Percentiles rank a stretch among this genome's conserved stretches.
phyloP scores from a whole-genome alignment of 2,329 filamentous ascomycete genomes.

The Penicillium sp. region DNA sequence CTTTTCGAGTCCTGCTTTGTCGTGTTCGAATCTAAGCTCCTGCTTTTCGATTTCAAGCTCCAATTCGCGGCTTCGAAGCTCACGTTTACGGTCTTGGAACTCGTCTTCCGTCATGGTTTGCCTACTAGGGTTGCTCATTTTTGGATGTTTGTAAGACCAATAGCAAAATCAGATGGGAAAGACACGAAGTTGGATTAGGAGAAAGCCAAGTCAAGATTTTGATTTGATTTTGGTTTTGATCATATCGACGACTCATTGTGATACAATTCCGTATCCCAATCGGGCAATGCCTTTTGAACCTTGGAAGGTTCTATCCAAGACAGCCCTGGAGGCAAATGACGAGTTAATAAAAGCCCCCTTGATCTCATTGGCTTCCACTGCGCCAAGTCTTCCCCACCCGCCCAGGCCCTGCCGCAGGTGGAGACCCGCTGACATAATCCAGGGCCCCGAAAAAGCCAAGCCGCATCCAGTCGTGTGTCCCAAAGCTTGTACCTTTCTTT shows the following conservation, averaged over 20 bases:
- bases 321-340: background rate
- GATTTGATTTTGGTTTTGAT: background rate
- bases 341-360: background rate
- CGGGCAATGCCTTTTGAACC: background rate
- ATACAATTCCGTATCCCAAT: background rate
- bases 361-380: background rate
- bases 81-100: background rate
- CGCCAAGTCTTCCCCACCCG: background rate
- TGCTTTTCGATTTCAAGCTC: background rate
- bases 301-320: background rate
- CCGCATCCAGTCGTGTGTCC: slow-evolving; percentile 2
- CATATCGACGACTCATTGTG: background rate
- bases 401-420: background rate
- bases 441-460: slow-evolving; percentile 1
- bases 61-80: background rate
- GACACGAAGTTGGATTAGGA: background rate
- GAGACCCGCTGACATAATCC: slow-evolving; percentile 7
- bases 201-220: background rate
- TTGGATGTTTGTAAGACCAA: background rate
- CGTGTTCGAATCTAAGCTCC: background rate
- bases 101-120: no score
- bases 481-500: background rate
- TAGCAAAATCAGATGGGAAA: no score
- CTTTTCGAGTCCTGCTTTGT: background rate
- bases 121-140: background rate